Conservation (phyloP, 352 stramenopile genomes). For the Phytophthora nicotianae region DNA sequence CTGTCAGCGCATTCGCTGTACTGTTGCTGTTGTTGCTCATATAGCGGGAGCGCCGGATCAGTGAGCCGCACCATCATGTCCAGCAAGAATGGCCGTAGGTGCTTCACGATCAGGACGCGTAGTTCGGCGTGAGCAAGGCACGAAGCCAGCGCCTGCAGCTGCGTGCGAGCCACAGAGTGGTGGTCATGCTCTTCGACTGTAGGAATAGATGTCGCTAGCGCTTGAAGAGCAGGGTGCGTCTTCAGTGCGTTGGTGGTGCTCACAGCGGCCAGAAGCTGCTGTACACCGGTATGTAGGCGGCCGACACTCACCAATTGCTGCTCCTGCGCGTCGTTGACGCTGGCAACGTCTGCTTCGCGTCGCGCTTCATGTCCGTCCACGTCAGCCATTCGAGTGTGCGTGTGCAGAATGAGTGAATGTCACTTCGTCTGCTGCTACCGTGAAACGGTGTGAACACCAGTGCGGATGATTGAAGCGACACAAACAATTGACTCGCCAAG, state of each 20-base stretch:
- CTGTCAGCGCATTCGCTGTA: slow-evolving; percentile 47
- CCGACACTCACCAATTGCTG: slow-evolving; percentile 34
- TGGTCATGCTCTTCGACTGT: slow-evolving; percentile 20
- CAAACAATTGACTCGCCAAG: slow-evolving; percentile 16
- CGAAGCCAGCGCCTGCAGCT: slow-evolving; percentile 61
- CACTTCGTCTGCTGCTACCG: slow-evolving; percentile 15
- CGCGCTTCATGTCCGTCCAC: slow-evolving; percentile 20
- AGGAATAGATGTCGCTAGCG: slow-evolving; percentile 13
- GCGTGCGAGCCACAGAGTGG: slow-evolving; percentile 23
- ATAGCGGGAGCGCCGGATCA: slow-evolving; percentile 53
- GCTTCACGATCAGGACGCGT: slow-evolving; percentile 48
- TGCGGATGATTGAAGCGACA: slow-evolving; percentile 16
- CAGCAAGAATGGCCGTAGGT: slow-evolving; percentile 74
- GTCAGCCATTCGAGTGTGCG: slow-evolving; percentile 17
- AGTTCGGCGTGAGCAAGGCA: slow-evolving; percentile 61
- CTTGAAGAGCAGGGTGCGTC: slow-evolving; percentile 47
- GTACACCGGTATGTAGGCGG: slow-evolving; percentile 22
- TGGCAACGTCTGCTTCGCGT: slow-evolving; percentile 1
- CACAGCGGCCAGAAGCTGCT: slow-evolving; percentile 19
- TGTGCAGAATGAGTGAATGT: slow-evolving; percentile 15
- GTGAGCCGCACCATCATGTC: slow-evolving; percentile 73
- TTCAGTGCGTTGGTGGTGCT: neutral
- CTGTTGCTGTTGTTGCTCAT: slow-evolving; percentile 32
- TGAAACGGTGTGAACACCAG: slow-evolving; percentile 21
- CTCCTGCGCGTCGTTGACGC: slow-evolving; percentile 19